A percentile compares a stretch with the other conserved stretches of the same genome.
These are phyloP conservation scores for Amylostereum areolatum DNA, from an alignment of 1,284 basidiomycete genomes.

Conservation along the genomic window DNA sequence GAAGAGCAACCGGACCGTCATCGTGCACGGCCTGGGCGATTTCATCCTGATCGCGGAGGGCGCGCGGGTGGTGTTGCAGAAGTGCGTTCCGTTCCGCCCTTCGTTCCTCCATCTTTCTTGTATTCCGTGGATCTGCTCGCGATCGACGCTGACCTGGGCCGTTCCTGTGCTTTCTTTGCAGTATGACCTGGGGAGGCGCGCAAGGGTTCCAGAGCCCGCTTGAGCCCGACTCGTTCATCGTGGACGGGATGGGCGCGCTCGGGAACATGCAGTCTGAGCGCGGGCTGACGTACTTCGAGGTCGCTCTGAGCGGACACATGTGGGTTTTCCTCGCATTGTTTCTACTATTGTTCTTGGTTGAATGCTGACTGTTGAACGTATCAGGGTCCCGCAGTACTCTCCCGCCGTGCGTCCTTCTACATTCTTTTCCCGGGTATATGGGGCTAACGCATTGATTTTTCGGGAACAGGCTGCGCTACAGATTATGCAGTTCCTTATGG, in stretches of 20 bases:
- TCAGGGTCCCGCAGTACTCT: slow-evolving; percentile 61
- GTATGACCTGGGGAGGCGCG: slow-evolving; percentile 44
- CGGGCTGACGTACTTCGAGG: slow-evolving; percentile 60
- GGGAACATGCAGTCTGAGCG: slow-evolving; percentile 63
- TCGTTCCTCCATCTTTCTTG: no score
- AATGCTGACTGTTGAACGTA: neutral
- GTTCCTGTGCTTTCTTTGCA: slow-evolving; percentile 29
- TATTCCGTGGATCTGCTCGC: neutral
- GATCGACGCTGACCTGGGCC: slow-evolving; percentile 54
- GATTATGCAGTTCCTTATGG: slow-evolving; percentile 65
- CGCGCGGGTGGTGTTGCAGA: slow-evolving; percentile 59
- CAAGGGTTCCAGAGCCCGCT: slow-evolving; percentile 74
- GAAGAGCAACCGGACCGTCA: slow-evolving; percentile 62
- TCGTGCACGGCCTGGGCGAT: slow-evolving; percentile 69
- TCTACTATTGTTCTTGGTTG: neutral
- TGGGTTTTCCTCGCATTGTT: slow-evolving; percentile 24
- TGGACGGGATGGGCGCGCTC: slow-evolving; percentile 61
- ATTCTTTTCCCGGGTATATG: neutral
- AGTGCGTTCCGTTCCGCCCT: slow-evolving; percentile 35
- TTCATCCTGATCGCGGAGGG: slow-evolving; percentile 69
- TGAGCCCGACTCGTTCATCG: slow-evolving; percentile 55
- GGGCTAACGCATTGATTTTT: neutral
- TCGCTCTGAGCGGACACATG: slow-evolving; percentile 68
- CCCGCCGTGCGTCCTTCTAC: slow-evolving; percentile 41
- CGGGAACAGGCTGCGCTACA: slow-evolving; percentile 54